phyloP scores from a whole-genome alignment of 2,329 filamentous ascomycete genomes.

The Pseudomassariella vexata region DNA sequence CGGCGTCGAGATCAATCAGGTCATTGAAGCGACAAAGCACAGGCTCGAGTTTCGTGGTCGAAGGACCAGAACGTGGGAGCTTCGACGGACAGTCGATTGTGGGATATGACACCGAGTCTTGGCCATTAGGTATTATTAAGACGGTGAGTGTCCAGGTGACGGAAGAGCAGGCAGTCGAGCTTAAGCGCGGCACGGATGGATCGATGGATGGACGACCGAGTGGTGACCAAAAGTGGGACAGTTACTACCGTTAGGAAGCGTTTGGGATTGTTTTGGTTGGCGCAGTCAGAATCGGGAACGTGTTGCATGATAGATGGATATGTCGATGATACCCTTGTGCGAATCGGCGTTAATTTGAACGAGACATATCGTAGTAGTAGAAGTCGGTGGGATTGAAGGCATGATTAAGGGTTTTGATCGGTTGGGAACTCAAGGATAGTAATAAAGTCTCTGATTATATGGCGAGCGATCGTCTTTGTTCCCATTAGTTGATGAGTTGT shows the following conservation, averaged over 20 bases:
- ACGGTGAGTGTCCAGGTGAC: conserved; percentile 30
- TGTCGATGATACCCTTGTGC: conserved; percentile 5
- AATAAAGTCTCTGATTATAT: too few species aligned
- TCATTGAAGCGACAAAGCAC: conserved; percentile 13
- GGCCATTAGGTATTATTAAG: conserved; percentile 31
- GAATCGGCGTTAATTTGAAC: too few species aligned
- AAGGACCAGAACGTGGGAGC: conserved; percentile 16
- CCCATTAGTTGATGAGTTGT: too few species aligned
- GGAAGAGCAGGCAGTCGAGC: conserved; percentile 23
- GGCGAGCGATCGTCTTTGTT: too few species aligned
- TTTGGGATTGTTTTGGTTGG: neutral
- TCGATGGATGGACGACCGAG: conserved; percentile 6
- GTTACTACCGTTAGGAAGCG: conserved; percentile 2
- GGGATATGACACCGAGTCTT: conserved; percentile 12
- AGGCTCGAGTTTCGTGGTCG: conserved; percentile 18
- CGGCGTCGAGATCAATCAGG: conserved; percentile 9
- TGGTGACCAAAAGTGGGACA: conserved; percentile 13
- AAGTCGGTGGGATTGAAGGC: too few species aligned
- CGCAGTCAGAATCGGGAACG: neutral
- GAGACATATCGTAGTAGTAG: too few species aligned
- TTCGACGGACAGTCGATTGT: conserved; percentile 8
- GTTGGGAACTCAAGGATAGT: too few species aligned
- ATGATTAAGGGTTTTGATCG: too few species aligned
- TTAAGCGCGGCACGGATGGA: conserved; percentile 11
- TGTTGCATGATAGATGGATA: conserved; percentile 1